A percentile compares a stretch with the other conserved stretches of the same genome.
These are phyloP conservation scores for Trametes elegans DNA, from an alignment of 768 basidiomycete species.

Conservation along the genomic window DNA sequence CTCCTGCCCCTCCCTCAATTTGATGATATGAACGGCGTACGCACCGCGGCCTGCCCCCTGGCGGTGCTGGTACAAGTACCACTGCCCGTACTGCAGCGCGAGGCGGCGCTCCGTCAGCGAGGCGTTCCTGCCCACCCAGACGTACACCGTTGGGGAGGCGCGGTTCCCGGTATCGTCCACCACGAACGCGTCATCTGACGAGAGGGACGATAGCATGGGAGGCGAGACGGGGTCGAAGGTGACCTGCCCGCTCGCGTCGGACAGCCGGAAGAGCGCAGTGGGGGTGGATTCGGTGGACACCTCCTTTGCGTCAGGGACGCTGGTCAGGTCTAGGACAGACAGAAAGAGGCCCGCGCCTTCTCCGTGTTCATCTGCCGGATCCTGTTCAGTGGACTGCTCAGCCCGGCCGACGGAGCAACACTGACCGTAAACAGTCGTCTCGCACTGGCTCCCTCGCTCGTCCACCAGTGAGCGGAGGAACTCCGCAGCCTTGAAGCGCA, in stretches of 20 bases:
- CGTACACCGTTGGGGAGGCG: conserved; percentile 45
- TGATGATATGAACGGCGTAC: conserved; percentile 42
- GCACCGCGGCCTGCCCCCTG: conserved; percentile 19
- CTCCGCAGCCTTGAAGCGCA: conserved; percentile 60
- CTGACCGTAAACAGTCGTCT: conserved; percentile 51
- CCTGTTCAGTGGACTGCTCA: neutral
- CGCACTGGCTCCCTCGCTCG: conserved; percentile 39
- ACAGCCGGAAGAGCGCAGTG: conserved; percentile 40
- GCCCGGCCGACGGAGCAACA: neutral
- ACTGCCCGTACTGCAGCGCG: conserved; percentile 55
- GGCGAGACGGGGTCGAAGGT: conserved; percentile 37
- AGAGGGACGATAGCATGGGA: conserved; percentile 35
- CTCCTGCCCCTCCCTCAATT: conserved; percentile 54
- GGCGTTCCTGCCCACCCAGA: conserved; percentile 56
- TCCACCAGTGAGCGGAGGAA: conserved; percentile 49
- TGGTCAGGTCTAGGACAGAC: conserved; percentile 36
- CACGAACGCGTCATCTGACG: conserved; percentile 50
- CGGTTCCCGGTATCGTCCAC: conserved; percentile 42
- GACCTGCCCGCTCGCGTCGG: conserved; percentile 42
- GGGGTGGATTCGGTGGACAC: conserved; percentile 31
- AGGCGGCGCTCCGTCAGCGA: conserved; percentile 48
- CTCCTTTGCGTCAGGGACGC: neutral
- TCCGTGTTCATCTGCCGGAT: conserved; percentile 48
- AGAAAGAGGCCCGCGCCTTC: conserved; percentile 48
- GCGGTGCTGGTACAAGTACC: conserved; percentile 44